Percentiles rank a stretch among this genome's conserved stretches.
These are phyloP conservation scores for Amanita inopinata DNA, from an alignment of 768 basidiomycete species.

Conservation along the genomic window DNA sequence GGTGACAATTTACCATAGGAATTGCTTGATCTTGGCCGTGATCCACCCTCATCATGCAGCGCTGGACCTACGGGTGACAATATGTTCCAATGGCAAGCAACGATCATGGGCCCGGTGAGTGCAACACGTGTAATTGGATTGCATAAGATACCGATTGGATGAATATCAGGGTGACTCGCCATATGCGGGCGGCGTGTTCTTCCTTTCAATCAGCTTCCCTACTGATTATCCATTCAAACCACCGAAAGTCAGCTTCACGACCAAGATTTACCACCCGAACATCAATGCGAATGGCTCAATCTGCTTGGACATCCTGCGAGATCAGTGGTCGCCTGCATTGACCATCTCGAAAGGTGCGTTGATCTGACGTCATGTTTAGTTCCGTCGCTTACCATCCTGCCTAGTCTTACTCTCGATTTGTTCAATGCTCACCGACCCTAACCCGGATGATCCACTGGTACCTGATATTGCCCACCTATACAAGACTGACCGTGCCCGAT, in stretches of 20 bases:
- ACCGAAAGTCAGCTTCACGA: slow-evolving; percentile 98
- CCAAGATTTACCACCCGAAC: slow-evolving; percentile 99
- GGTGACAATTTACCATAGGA: slow-evolving; percentile 56
- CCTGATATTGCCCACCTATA: slow-evolving; percentile 98
- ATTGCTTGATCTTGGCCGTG: slow-evolving; percentile 97
- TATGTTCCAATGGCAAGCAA: slow-evolving; percentile 99
- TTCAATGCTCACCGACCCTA: slow-evolving; percentile 98
- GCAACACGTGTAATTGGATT: slow-evolving; percentile 5
- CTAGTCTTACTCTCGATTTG: slow-evolving; percentile 94
- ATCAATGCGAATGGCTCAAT: slow-evolving; percentile 99
- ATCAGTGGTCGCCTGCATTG: slow-evolving; percentile 98
- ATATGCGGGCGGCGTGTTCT: slow-evolving; percentile 98
- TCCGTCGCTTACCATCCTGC: not conserved
- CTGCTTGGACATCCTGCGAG: slow-evolving; percentile 95
- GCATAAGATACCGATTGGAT: slow-evolving; percentile 18
- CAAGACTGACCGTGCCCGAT: slow-evolving; percentile 97
- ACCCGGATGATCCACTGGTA: slow-evolving; percentile 97
- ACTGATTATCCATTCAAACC: slow-evolving; percentile 99
- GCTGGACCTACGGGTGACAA: slow-evolving; percentile 97
- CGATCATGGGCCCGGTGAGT: slow-evolving; percentile 98
- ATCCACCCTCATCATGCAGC: slow-evolving; percentile 98
- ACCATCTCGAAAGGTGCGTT: slow-evolving; percentile 92
- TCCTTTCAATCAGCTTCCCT: slow-evolving; percentile 89
- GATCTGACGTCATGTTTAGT: slow-evolving; percentile 1
- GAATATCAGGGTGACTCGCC: slow-evolving; percentile 81